Percentiles rank a stretch among this genome's conserved stretches.
Evolutionary conservation across 176 grass and related monocot genomes (phyloP).

Genomic region (Dactylis glomerata): DNA sequence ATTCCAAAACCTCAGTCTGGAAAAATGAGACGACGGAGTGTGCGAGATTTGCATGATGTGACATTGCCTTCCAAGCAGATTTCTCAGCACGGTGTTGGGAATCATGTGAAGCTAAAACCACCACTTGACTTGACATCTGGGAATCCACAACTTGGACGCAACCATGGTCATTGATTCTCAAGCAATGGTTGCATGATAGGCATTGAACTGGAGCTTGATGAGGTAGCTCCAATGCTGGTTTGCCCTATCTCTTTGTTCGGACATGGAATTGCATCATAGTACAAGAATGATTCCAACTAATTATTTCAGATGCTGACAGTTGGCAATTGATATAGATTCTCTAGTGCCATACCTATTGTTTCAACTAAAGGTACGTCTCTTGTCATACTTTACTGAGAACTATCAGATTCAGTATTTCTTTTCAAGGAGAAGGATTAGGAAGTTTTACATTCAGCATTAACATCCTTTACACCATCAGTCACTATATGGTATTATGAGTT

Average conservation of each 20-base stretch:
- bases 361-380: conserved; percentile 39
- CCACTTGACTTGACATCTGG: conserved; percentile 59
- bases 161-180: conserved; percentile 38
- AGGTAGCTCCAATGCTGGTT: conserved; percentile 29
- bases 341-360: conserved; percentile 16
- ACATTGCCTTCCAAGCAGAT: conserved; percentile 43
- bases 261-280: conserved; percentile 47
- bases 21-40: conserved; percentile 60
- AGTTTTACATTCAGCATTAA: background rate
- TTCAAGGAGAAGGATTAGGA: background rate
- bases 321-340: conserved; percentile 38
- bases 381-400: conserved; percentile 12
- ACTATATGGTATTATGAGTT: background rate
- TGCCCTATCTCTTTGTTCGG: conserved; percentile 18
- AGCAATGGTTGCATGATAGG: conserved; percentile 24
- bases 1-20: conserved; percentile 75
- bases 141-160: conserved; percentile 14
- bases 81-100: conserved; percentile 38
- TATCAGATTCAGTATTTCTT: background rate
- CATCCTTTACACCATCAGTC: background rate
- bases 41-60: conserved; percentile 52
- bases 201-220: conserved; percentile 26
- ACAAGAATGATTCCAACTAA: conserved; percentile 35
- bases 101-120: conserved; percentile 59
- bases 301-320: conserved; percentile 48